Conservation (phyloP, 2,329 filamentous ascomycete genomes). For the Mycosphaerella sp. region DNA sequence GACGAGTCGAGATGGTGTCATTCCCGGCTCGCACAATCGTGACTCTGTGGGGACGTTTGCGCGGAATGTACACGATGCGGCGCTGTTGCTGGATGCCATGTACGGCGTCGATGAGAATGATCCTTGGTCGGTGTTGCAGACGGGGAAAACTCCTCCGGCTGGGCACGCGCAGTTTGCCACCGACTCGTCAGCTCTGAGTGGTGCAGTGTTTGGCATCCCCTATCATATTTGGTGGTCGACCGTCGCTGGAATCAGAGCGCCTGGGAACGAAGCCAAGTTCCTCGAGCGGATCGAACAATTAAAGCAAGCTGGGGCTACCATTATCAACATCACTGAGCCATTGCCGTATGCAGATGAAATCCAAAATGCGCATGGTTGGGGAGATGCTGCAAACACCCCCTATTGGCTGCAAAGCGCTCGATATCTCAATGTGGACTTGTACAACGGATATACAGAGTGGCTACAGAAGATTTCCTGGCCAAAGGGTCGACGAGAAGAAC, state of each 20-base stretch:
- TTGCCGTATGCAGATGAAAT: slow-evolving; percentile 7
- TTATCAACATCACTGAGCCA: slow-evolving; percentile 61
- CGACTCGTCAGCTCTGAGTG: slow-evolving; percentile 49
- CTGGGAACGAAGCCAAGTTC: slow-evolving; percentile 6
- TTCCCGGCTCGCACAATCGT: slow-evolving; percentile 10
- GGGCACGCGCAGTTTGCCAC: slow-evolving; percentile 55
- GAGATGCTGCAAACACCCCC: slow-evolving; percentile 8
- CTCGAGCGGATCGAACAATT: slow-evolving; percentile 2
- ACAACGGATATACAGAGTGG: slow-evolving; percentile 9
- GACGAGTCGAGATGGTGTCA: slow-evolving; percentile 11
- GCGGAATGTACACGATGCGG: slow-evolving; percentile 17
- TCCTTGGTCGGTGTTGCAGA: slow-evolving; percentile 35
- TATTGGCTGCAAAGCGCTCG: slow-evolving; percentile 8
- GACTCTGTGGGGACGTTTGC: slow-evolving; percentile 16
- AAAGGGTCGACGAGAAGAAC: not conserved
- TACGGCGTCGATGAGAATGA: slow-evolving; percentile 6
- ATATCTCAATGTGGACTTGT: slow-evolving; percentile 8
- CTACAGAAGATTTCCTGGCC: slow-evolving; percentile 8
- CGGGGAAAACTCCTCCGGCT: slow-evolving; percentile 46
- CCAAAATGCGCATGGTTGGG: slow-evolving; percentile 10
- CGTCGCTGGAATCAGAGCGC: slow-evolving; percentile 44
- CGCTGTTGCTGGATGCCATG: slow-evolving; percentile 12
- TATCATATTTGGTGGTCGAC: slow-evolving; percentile 62
- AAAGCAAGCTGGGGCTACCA: slow-evolving; percentile 54
- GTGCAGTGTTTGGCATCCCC: slow-evolving; percentile 61